Base-by-base conservation (phyloP, 768 basidiomycete genomes). In the Boletus edulis region DNA sequence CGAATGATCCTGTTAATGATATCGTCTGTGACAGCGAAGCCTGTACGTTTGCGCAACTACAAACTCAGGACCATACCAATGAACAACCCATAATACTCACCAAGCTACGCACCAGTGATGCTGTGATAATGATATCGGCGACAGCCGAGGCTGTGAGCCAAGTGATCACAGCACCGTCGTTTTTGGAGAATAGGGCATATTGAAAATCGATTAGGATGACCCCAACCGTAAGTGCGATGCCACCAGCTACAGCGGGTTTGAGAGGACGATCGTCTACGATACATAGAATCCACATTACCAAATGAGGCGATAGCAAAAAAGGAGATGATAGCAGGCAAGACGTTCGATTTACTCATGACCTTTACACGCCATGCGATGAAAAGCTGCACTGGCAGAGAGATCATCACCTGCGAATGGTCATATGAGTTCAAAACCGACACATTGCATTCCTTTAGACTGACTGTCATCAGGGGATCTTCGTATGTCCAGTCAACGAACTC, bases 291-390 rank as follows among this genome's bases (percentile, higher is more conserved):
- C 1, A 17, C 46, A 58, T 35, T n/a, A 61, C 62, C 5, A 14
- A 64, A 55, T 5, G 62, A 41, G 2, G 31, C 13, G 9, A 58
- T 14, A 5, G 59, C 56, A 3, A 64, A 37, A 17, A 55, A 34
- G 41, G 24, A 1, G 35, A 77, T 70, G 32, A 73, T 41, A 14
- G 37, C 43, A 22, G 69, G 69, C 12, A 70, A 42, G 17, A 63
- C 47, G 5, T 37, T 59, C 49, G 70, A 74, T 41, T 56, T 60
- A 8, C 68, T 73, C 49, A 77, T 59, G 15, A 75, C 60, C 27
- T 68, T 72, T 18, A 77, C 73, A 18, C 76, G 67, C 74, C 74
- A 76, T 7, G 77, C 76, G 46, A 79, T 79, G 60, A 81, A 82
- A 5, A 75, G 54, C 49, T 81, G 79, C 7, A 80, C 78, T 10